Evolutionary conservation across 768 basidiomycete species (phyloP).

Genomic region (Lentinula lateritia): DNA sequence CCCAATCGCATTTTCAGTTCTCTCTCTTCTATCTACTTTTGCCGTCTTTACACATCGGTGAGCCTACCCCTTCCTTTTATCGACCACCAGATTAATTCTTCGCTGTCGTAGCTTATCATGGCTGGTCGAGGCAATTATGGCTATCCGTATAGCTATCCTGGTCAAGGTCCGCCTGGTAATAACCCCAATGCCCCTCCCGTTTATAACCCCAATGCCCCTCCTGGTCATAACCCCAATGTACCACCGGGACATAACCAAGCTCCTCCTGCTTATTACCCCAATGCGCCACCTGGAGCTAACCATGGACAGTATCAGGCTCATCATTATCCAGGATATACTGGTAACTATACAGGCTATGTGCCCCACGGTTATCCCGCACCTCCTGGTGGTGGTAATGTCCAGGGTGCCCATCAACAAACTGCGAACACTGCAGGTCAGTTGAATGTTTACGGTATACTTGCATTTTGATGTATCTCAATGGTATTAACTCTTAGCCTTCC

Average conservation of each 20-base stretch:
- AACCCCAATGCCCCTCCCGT: too few species aligned
- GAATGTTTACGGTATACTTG: too few species aligned
- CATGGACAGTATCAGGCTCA: not conserved
- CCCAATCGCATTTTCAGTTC: too few species aligned
- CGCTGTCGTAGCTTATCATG: not conserved
- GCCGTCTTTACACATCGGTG: too few species aligned
- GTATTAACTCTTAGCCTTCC: too few species aligned
- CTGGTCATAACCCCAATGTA: not conserved
- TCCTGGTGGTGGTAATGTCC: not conserved
- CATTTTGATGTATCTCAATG: too few species aligned
- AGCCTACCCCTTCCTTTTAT: not conserved
- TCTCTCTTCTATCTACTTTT: too few species aligned
- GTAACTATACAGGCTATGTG: not conserved
- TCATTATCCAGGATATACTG: not conserved
- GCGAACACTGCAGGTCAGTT: not conserved
- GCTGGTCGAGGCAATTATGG: not conserved
- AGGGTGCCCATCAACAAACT: not conserved
- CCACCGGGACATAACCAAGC: too few species aligned
- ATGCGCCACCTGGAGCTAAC: not conserved
- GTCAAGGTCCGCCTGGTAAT: too few species aligned
- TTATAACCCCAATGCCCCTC: not conserved
- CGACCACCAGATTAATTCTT: not conserved
- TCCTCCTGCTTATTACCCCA: not conserved
- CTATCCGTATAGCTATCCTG: too few species aligned
- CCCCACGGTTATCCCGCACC: not conserved